Base-by-base conservation (phyloP, 257 asterid species). In the Cinchona pubescens region DNA sequence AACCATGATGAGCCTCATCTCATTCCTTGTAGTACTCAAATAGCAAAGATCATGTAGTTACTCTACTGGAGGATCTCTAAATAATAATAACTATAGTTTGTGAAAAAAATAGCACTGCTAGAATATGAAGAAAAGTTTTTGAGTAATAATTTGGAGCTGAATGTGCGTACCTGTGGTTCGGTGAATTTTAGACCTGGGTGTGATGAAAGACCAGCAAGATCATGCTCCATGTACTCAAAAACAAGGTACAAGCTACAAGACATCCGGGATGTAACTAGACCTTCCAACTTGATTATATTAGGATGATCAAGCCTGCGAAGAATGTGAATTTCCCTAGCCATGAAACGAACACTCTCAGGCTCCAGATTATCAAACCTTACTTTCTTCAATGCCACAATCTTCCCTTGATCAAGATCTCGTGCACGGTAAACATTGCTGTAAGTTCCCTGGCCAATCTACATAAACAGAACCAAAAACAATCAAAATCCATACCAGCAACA, bases 221-320 rank as follows among this genome's bases (percentile, higher is more conserved):
- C 98, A 84, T 93, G 98, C 87, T 93, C 98, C 98, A 93, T 93
- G 83, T 93, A 93, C 86, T 93, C 98, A 40, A 93, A 90, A 55
- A 93, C 96, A 68, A 93, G 96, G 83, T 93, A 93, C 75, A 93
- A 84, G 88, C 97, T 91, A 91, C 96, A 91, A 62, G 98, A 93
- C 96, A 91, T 93, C 67, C 98, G 85, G 70, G 98, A 93, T 2
- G 98, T 91, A 79, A 93, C 96, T 67, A 93, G 89, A 80, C 98
- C 98, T 86, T 93, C 97, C 86, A 93, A 79, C 78, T 93, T 93
- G 73, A 93, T 86, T 58, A 91, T 86, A 83, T 93, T 93, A 74
- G 97, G 97, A 83, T 93, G 98, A 85, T 87, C 88, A 60, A 93
- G 93, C 85, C 88, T 85, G 21, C 98, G 95, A 76, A 93, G 89